A percentile compares a stretch with the other conserved stretches of the same genome.
phyloP scores from a whole-genome alignment of 2,329 filamentous ascomycete species.

The Diplocarpon rosae region DNA sequence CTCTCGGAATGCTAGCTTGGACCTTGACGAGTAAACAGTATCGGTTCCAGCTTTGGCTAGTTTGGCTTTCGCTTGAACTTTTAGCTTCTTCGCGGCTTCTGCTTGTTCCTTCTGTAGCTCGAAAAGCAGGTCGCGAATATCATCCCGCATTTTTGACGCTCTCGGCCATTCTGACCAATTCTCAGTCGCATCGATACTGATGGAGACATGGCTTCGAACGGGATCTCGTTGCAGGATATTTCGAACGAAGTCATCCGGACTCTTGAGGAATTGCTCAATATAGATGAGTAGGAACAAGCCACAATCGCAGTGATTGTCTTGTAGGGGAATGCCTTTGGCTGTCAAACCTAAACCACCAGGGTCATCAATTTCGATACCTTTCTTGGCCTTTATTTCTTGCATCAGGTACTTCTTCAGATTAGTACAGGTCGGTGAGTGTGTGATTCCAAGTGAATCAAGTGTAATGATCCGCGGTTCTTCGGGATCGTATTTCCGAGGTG shows the following conservation, averaged over 20 bases:
- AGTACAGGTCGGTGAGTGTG: slow-evolving; percentile 52
- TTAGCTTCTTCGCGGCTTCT: slow-evolving; percentile 2
- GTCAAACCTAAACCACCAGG: slow-evolving; percentile 43
- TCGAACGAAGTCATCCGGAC: slow-evolving; percentile 59
- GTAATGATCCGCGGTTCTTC: slow-evolving; percentile 65
- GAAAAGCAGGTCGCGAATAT: slow-evolving; percentile 57
- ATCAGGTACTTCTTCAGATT: slow-evolving; percentile 67
- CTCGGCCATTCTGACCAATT: slow-evolving; percentile 29
- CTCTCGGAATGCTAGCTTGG: slow-evolving; percentile 1
- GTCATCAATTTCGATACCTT: slow-evolving; percentile 26
- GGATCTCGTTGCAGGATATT: slow-evolving; percentile 47
- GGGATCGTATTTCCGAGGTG: slow-evolving; percentile 34
- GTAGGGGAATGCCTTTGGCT: slow-evolving; percentile 64
- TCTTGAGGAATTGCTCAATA: slow-evolving; percentile 65
- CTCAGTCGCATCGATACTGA: slow-evolving; percentile 31
- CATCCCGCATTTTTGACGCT: slow-evolving; percentile 47
- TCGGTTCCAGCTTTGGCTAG: background rate
- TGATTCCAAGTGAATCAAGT: slow-evolving; percentile 68
- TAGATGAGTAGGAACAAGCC: slow-evolving; percentile 82
- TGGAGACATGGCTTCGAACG: background rate
- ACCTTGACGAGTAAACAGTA: background rate
- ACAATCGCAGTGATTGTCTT: slow-evolving; percentile 81
- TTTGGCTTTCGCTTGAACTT: slow-evolving; percentile 1
- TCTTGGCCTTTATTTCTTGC: slow-evolving; percentile 59
- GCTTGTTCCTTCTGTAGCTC: slow-evolving; percentile 46